Percentiles rank a stretch among this genome's conserved stretches.
Evolutionary conservation across 495 filamentous ascomycete species (phyloP).

Genomic region (Aspergillus taichungensis): DNA sequence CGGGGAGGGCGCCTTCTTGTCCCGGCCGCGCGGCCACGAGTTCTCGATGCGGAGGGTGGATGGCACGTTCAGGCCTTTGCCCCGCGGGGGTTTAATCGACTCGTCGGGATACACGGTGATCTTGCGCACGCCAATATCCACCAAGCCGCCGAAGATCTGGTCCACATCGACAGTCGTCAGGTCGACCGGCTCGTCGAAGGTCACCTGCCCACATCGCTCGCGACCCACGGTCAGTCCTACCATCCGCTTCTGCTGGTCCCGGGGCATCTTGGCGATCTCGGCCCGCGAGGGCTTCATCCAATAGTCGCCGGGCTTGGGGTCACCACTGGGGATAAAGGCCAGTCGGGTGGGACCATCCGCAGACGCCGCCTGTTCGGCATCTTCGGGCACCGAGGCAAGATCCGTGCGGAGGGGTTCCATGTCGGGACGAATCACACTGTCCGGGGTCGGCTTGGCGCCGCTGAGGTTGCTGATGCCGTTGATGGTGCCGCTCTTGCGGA

Average conservation of each 20-base stretch:
- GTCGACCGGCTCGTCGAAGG: slow-evolving; percentile 75
- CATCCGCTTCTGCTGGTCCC: slow-evolving; percentile 61
- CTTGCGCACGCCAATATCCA: slow-evolving; percentile 61
- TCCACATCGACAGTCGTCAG: slow-evolving; percentile 64
- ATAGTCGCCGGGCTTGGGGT: slow-evolving; percentile 64
- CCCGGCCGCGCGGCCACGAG: slow-evolving; percentile 73
- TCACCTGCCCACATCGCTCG: slow-evolving; percentile 64
- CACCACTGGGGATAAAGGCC: slow-evolving; percentile 28
- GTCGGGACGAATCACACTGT: slow-evolving; percentile 43
- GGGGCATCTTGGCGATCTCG: slow-evolving; percentile 65
- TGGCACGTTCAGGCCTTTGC: slow-evolving; percentile 85
- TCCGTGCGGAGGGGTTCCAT: slow-evolving; percentile 68
- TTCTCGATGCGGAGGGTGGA: slow-evolving; percentile 77
- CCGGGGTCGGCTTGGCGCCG: slow-evolving; percentile 22
- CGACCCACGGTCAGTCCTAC: slow-evolving; percentile 72
- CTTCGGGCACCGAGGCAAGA: slow-evolving; percentile 70
- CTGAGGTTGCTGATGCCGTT: slow-evolving; percentile 49
- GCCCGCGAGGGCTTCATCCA: slow-evolving; percentile 70
- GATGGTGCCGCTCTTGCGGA: slow-evolving; percentile 29
- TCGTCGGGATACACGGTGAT: slow-evolving; percentile 79
- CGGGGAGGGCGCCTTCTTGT: slow-evolving; percentile 44
- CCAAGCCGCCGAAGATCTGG: slow-evolving; percentile 60
- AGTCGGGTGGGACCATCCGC: slow-evolving; percentile 24
- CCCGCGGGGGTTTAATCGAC: slow-evolving; percentile 65
- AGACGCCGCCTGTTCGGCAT: slow-evolving; percentile 34